These are phyloP conservation scores for Sugiyamaella castrensis DNA, from an alignment of 1,139 yeast species.

Conservation along the genomic window DNA sequence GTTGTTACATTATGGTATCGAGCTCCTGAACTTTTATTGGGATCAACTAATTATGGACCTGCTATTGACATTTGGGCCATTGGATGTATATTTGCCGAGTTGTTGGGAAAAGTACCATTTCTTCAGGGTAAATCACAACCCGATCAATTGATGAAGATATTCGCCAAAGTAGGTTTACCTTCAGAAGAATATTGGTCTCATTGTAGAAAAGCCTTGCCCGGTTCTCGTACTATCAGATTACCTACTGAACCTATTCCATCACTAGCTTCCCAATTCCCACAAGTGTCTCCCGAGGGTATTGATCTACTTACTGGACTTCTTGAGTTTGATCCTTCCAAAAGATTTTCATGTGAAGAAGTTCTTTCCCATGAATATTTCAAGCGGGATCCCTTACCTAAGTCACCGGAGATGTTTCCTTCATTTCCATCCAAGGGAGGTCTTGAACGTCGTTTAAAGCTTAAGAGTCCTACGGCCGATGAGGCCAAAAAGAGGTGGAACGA, in stretches of 20 bases:
- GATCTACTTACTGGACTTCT: conserved; percentile 62
- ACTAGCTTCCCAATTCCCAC: conserved; percentile 12
- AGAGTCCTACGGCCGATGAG: not conserved
- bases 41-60: conserved; percentile 69
- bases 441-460: conserved; percentile 7
- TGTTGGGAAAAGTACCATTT: conserved; percentile 81
- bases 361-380: conserved; percentile 64
- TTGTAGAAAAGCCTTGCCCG: conserved; percentile 23
- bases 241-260: conserved; percentile 14
- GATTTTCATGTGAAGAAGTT: conserved; percentile 62
- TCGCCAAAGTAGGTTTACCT: conserved; percentile 83
- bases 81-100: conserved; percentile 91
- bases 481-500: not conserved
- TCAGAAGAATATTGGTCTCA: conserved; percentile 57
- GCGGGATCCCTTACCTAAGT: conserved; percentile 64
- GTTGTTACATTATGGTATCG: conserved; percentile 69
- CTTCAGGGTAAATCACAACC: conserved; percentile 90
- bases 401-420: conserved; percentile 47
- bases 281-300: conserved; percentile 54
- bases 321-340: conserved; percentile 58
- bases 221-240: conserved; percentile 18
- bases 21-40: conserved; percentile 91
- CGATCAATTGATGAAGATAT: conserved; percentile 82
- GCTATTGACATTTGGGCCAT: conserved; percentile 97
- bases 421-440: conserved; percentile 26